Conservation (phyloP, 139 green algal species). For the Nannochloris sp. region DNA sequence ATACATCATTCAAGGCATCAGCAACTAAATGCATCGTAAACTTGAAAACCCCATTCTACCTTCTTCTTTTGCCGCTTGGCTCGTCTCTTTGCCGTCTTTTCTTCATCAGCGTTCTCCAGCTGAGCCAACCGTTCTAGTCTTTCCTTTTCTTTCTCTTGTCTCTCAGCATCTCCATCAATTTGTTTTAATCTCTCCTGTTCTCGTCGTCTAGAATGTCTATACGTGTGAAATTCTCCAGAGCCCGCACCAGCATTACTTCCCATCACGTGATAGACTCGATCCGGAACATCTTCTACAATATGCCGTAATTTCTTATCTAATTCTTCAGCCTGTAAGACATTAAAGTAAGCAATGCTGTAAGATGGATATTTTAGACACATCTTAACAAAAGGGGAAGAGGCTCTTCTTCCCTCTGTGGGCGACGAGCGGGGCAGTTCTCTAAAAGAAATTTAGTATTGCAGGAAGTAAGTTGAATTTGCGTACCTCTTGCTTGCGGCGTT, state of each 20-base stretch:
- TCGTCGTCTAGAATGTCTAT: constrained; percentile 57
- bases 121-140: constrained; percentile 10
- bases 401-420: too few relatives aligned
- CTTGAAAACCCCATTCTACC: constrained; percentile 4
- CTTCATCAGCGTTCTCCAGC: constrained; percentile 31
- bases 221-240: constrained; percentile 85
- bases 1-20: not conserved
- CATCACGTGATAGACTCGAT: constrained; percentile 62
- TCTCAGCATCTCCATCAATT: constrained; percentile 30
- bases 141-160: constrained; percentile 13
- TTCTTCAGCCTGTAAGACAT: constrained; percentile 61
- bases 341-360: too few relatives aligned
- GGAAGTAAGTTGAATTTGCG: too few relatives aligned
- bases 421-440: too few relatives aligned
- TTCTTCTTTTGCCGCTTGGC: constrained; percentile 65
- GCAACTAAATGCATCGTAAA: not conserved
- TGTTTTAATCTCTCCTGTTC: constrained; percentile 51
- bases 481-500: not conserved
- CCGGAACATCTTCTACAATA: constrained; percentile 75
- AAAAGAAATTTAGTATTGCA: too few relatives aligned
- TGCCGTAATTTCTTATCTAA: constrained; percentile 75
- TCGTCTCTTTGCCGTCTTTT: constrained; percentile 46
- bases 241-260: constrained; percentile 78
- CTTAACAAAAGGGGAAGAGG: too few relatives aligned
- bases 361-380: not conserved